phyloP scores from a whole-genome alignment of 768 basidiomycete genomes.

The Panaeolus cyanescens region DNA sequence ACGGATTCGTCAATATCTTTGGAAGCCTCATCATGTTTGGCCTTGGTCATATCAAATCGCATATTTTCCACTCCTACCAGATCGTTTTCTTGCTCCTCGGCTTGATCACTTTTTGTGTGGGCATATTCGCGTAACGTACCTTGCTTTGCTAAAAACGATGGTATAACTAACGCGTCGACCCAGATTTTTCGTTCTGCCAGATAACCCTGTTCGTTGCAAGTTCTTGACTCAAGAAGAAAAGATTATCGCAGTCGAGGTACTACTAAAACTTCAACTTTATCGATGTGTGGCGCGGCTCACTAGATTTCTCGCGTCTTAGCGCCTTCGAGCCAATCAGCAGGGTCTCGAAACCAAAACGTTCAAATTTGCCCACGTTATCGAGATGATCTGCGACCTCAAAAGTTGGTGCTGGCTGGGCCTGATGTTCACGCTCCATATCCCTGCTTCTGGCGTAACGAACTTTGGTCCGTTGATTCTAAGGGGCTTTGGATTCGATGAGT shows the following conservation, averaged over 20 bases:
- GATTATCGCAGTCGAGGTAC: constrained; percentile 31
- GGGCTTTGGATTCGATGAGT: constrained; percentile 35
- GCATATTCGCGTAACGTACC: constrained; percentile 23
- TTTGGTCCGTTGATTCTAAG: constrained; percentile 34
- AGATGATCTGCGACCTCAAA: constrained; percentile 34
- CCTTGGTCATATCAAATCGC: constrained; percentile 31
- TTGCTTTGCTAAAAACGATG: background rate
- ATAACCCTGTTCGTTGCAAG: constrained; percentile 30
- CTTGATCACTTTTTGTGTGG: constrained; percentile 24
- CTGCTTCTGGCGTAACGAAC: constrained; percentile 22
- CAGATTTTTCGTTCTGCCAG: constrained; percentile 34
- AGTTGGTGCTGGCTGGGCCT: constrained; percentile 36
- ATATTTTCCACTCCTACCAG: constrained; percentile 26
- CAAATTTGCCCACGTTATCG: constrained; percentile 29
- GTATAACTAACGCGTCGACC: background rate
- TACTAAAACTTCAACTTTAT: background rate
- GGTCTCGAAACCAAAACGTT: constrained; percentile 33
- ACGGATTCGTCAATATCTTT: constrained; percentile 34
- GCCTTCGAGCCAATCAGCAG: constrained; percentile 36
- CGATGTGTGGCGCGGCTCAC: background rate
- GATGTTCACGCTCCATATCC: constrained; percentile 22
- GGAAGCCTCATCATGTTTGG: constrained; percentile 38
- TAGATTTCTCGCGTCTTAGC: constrained; percentile 12
- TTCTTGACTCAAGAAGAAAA: constrained; percentile 32
- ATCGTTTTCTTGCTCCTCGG: constrained; percentile 32